Evolutionary conservation across 371 early-diverging fungal genomes (phyloP), one percentile per base, ranked within the genome.

Genomic region (Smittium mucronatum): DNA sequence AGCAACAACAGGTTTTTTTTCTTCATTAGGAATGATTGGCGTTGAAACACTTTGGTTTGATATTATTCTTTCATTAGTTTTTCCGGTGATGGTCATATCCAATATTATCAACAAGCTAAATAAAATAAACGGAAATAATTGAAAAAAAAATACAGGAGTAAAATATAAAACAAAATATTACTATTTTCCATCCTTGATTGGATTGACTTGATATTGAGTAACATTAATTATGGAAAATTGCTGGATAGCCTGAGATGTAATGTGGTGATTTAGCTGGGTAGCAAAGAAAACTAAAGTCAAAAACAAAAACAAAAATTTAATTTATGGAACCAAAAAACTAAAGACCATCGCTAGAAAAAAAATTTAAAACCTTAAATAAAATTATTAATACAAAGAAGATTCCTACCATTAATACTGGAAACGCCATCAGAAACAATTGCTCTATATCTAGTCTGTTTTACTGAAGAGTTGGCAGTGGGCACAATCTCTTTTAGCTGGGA

Each of bases 231-330:
- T 35, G 31, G 69, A 16, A 57, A 63, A 64, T 69, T 58, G 58
- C 11, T 69, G 34, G 34, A 69, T 8, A 63, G 2, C 36, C 17
- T 69, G 33, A 5, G 34, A 34, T 8, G 58, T 57, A 58, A 69
- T 69, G 1, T 63, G 64, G 2, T 8, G 59, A 64, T 69, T 69
- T 25, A 69, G 58, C 29, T 69, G 69, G 5, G 69, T 69, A 5
- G 69, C 64, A 60, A 69, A 69, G 34, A 69, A 61, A 29, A 69
- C 69, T 69, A 69, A n/a, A 16, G 30, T 65, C 30, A 65, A 16
- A 15, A 33, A 63, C 31, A 63, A 63, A 34, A 63, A 15, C 8
- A 15, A 15, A 47, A 47, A 47, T 47, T 47, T 15, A 47, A 15
- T 47, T 8, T 47, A 47, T 15, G 25, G 25, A 47, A 47, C 25